Evolutionary conservation across 2,329 filamentous ascomycete species (phyloP), one percentile per base, ranked within the genome.

Genomic region (Hypoxylon sp.): DNA sequence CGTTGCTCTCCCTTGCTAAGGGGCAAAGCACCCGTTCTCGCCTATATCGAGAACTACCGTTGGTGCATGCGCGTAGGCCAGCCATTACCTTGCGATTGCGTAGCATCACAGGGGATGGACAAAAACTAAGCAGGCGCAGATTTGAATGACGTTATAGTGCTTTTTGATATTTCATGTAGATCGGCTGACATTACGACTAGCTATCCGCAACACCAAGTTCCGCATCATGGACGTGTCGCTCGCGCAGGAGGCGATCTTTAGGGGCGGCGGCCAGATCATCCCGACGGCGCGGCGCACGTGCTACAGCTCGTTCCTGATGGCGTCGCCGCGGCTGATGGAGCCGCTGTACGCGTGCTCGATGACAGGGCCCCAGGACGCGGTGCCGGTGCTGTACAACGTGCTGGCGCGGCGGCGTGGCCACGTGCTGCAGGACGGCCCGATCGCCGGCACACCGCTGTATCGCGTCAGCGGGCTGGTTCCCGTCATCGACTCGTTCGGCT

Each of bases 161-260:
- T 20, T 46, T 46, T 19, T 24, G 6, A 56, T 43, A 56, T 43
- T 48, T 32, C 47, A 50, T 56, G 24, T 34, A 43, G 37, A 59
- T 46, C 62, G 51, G 55, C 70, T 72, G 71, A 72, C 53, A 34
- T 53, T 50, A 51, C 54, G 19, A 17, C 53, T 47, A 93, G 91
- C 95, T 32, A 98, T 99, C 74, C 94, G 95, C 71, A 99, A 99
- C 79, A 93, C 93, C 71, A 97, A 97, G 76, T 99, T 99, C 85
- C 93, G 94, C 75, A 88, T 99, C 73, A 98, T 94, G 65, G 94
- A 98, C 75, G 88, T 97, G 56, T 84, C 91, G 43, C 85, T 99
- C 19, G 94, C 94, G 10, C 85, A 89, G 53, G 93, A 98, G 79
- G 91, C 94, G 53, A 98, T 99, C 74, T 97, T 93, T 83, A 89